Percentiles rank a stretch among this genome's conserved stretches.
Conservation (phyloP, 192 early-diverging fungal genomes). For the Oehlia diaphana region DNA sequence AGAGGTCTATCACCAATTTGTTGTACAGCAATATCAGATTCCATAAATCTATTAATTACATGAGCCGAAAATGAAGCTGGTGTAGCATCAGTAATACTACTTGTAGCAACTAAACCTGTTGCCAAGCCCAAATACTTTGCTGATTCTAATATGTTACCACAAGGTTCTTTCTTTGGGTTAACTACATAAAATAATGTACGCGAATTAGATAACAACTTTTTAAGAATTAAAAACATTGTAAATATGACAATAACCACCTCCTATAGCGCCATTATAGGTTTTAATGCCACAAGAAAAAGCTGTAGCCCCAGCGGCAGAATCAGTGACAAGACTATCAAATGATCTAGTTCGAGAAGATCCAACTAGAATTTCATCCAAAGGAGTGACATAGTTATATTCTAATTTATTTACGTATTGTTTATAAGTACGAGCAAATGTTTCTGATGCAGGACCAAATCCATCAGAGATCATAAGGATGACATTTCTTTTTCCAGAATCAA, state of each 20-base stretch:
- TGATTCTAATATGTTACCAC: constrained; percentile 93
- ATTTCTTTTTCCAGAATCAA: constrained; percentile 54
- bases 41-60: constrained; percentile 73
- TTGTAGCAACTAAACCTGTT: constrained; percentile 93
- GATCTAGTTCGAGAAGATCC: constrained; percentile 91
- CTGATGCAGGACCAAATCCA: constrained; percentile 94
- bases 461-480: constrained; percentile 95
- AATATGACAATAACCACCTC: constrained; percentile 44
- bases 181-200: constrained; percentile 35
- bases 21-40: constrained; percentile 85
- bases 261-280: constrained; percentile 93
- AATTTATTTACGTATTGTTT: constrained; percentile 64
- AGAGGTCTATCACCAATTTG: constrained; percentile 89
- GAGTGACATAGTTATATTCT: constrained; percentile 44
- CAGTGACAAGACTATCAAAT: constrained; percentile 81
- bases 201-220: too few relatives aligned
- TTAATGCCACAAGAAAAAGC: constrained; percentile 91
- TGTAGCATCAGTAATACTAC: constrained; percentile 93
- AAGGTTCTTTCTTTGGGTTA: constrained; percentile 65
- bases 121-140: constrained; percentile 79
- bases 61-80: constrained; percentile 84
- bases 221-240: neutral
- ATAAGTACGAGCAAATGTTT: constrained; percentile 84
- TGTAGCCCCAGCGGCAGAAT: constrained; percentile 97
- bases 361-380: constrained; percentile 72